Conservation (phyloP, 768 basidiomycete genomes). For the Candolleomyces aberdarensis region DNA sequence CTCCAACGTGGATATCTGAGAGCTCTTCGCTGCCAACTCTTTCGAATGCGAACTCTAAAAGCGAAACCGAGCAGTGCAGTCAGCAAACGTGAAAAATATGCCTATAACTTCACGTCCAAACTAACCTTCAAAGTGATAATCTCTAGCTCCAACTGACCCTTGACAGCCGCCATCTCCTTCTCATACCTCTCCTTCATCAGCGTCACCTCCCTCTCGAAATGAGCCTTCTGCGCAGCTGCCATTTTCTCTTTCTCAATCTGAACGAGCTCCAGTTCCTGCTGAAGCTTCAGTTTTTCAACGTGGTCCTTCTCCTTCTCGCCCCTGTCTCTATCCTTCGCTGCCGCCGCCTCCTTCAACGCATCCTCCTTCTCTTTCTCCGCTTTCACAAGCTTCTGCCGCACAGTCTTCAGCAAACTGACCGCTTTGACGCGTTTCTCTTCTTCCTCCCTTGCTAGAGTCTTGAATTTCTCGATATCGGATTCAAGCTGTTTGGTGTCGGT, state of each 20-base stretch:
- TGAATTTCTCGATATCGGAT: constrained; percentile 59
- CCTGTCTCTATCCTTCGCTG: constrained; percentile 50
- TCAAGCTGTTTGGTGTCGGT: constrained; percentile 57
- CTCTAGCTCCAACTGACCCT: constrained; percentile 77
- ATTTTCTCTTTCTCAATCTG: constrained; percentile 65
- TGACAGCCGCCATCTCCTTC: constrained; percentile 62
- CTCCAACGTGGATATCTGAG: constrained; percentile 70
- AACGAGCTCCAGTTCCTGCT: constrained; percentile 59
- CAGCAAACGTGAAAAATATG: background rate
- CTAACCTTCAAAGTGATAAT: constrained; percentile 69
- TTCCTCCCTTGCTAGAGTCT: constrained; percentile 77
- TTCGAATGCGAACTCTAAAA: constrained; percentile 63
- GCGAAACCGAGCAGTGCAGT: background rate
- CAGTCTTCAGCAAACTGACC: constrained; percentile 87
- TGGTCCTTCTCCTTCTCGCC: constrained; percentile 55
- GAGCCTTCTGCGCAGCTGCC: constrained; percentile 53
- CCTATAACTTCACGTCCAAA: background rate
- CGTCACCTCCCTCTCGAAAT: constrained; percentile 71
- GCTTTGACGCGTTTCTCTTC: constrained; percentile 97
- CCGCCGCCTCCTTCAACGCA: constrained; percentile 51
- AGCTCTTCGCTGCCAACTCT: constrained; percentile 57
- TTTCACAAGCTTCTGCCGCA: constrained; percentile 95
- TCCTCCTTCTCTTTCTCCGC: constrained; percentile 94
- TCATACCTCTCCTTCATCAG: constrained; percentile 64
- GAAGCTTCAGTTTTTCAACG: constrained; percentile 49